phyloP scores from a whole-genome alignment of 2,329 filamentous ascomycete species.

The Trichoderma koningiopsis region DNA sequence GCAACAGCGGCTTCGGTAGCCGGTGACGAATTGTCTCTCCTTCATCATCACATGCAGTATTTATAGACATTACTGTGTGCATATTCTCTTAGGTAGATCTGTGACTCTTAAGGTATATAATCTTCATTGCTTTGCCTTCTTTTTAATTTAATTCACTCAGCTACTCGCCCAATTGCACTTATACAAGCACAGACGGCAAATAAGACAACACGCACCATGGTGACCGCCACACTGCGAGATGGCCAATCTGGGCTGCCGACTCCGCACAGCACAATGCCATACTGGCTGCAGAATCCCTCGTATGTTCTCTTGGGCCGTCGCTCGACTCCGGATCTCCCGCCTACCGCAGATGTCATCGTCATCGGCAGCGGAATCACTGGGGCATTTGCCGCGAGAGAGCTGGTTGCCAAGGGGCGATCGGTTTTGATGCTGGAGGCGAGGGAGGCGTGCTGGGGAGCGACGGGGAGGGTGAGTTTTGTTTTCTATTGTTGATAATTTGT shows the following conservation, averaged over 20 bases:
- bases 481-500: not conserved
- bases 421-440: conserved; percentile 76
- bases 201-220: conserved; percentile 35
- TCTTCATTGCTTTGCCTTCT: not conserved
- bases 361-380: conserved; percentile 78
- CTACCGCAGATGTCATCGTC: conserved; percentile 66
- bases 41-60: not conserved
- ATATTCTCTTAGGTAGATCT: too few species aligned
- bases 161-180: not conserved
- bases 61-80: not conserved
- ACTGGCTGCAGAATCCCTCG: conserved; percentile 74
- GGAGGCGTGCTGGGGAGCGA: conserved; percentile 82
- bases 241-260: conserved; percentile 61
- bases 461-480: conserved; percentile 64
- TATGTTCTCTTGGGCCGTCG: conserved; percentile 65
- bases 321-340: conserved; percentile 65
- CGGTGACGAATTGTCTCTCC: not conserved
- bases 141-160: not conserved
- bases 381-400: conserved; percentile 67
- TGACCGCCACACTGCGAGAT: conserved; percentile 34
- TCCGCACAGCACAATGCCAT: conserved; percentile 62
- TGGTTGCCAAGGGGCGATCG: conserved; percentile 54
- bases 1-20: not conserved
- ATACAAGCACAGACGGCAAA: not conserved
- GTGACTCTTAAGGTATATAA: not conserved